Evolutionary conservation across 2,329 filamentous ascomycete genomes (phyloP), one percentile per base, ranked within the genome.

Genomic region (Gnomoniopsis sp.): DNA sequence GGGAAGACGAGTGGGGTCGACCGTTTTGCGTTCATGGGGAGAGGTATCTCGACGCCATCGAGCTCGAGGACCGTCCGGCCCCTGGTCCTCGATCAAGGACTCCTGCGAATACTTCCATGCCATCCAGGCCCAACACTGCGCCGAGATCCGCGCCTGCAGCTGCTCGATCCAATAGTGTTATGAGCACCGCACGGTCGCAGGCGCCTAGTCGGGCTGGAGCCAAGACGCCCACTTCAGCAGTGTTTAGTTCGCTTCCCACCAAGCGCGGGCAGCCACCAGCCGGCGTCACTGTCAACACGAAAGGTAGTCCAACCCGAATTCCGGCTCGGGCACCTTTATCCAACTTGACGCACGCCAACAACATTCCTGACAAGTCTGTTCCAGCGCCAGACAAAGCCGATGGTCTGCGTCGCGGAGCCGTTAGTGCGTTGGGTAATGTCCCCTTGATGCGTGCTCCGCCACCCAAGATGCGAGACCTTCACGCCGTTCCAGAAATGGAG

Each of bases 11-110:
- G 69, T 97, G 93, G 71, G 93, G 92, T 3, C 86, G 92, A 12
- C 91, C 93, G 3, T 99, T 99, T 79, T 79, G 96, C 49, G 93
- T 99, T 15, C 91, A 95, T 65, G 95, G 95, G 33, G 89, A 96
- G 69, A 84, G 91, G 64, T 99, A 97, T 69, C 80, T 99, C 38
- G 92, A 98, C 63, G 84, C 88, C 59, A 76, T 98, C n/a, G 88
- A 91, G 53, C 81, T 80, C 12, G 80, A 81, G 17, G 83, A 86
- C 26, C 84, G 77, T 64, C 82, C 83, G 63, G 81, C 79, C 12
- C 79, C 84, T 15, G 86, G 88, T 15, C 79, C 86, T 2, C 79
- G 86, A 64, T 85, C 89, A 21, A 96, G 93, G 75, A 95, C 91
- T 10, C 91, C 90, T 1, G 87, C 85, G 3, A 84, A 80, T 2